These are phyloP conservation scores for Penicillium fuscoglaucum DNA, from an alignment of 2,329 filamentous ascomycete species.

Conservation along the genomic window DNA sequence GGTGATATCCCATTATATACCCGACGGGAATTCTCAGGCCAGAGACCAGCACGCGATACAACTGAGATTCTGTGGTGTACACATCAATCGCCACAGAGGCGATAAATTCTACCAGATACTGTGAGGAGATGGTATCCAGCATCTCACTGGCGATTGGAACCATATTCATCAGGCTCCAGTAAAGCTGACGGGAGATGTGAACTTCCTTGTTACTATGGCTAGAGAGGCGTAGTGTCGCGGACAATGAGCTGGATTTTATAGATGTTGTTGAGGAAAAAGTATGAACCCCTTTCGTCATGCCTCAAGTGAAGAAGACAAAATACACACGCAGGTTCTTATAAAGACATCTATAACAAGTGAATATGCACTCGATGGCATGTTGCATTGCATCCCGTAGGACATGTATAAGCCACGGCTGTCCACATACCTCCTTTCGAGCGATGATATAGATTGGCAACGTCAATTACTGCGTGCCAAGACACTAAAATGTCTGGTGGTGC, in stretches of 20 bases:
- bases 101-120: constrained; percentile 97
- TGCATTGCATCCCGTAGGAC: background rate
- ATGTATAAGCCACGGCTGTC: background rate
- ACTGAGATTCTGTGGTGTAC: constrained; percentile 90
- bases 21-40: constrained; percentile 95
- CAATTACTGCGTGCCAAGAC: background rate
- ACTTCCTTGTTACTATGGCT: constrained; percentile 66
- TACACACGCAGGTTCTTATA: background rate
- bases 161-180: constrained; percentile 76
- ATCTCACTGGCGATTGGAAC: too few relatives aligned
- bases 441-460: background rate
- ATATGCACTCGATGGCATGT: background rate
- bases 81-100: constrained; percentile 91
- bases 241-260: too few relatives aligned
- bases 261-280: too few relatives aligned
- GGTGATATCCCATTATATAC: constrained; percentile 79
- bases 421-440: background rate
- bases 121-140: too few relatives aligned
- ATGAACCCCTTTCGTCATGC: too few relatives aligned
- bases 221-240: too few relatives aligned
- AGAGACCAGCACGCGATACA: constrained; percentile 92
- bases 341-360: background rate
- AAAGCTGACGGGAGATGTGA: constrained; percentile 83
- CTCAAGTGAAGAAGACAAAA: too few relatives aligned
- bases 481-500: background rate